Conservation (phyloP, 2,329 filamentous ascomycete genomes). For the Ceratocystis cacaofunesta region DNA sequence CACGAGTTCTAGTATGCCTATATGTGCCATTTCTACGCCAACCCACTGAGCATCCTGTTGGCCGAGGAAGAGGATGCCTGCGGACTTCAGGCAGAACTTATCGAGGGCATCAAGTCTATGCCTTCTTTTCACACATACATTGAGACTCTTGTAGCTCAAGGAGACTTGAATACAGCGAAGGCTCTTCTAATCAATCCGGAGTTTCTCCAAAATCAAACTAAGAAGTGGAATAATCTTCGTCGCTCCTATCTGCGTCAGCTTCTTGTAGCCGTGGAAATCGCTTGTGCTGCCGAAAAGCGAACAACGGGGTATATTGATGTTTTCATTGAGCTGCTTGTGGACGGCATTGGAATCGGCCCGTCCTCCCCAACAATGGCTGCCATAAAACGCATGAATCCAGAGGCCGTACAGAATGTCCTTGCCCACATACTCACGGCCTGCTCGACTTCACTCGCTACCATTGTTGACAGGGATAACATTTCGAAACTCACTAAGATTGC, state of each 20-base stretch:
- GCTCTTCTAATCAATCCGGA: constrained; percentile 5
- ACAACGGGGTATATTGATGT: constrained; percentile 10
- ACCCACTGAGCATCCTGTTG: constrained; percentile 53
- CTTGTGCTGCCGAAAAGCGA: constrained; percentile 13
- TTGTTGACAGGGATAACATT: constrained; percentile 23
- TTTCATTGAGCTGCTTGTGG: constrained; percentile 46
- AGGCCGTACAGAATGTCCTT: constrained; percentile 31
- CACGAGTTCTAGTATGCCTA: constrained; percentile 50
- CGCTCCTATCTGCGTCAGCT: constrained; percentile 6
- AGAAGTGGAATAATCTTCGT: constrained; percentile 1
- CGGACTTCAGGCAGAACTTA: constrained; percentile 41
- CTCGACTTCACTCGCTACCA: constrained; percentile 25
- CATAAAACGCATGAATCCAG: constrained; percentile 45
- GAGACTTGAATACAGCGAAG: constrained; percentile 1
- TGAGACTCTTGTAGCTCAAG: constrained; percentile 10
- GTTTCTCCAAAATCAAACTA: not conserved
- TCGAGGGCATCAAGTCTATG: constrained; percentile 52
- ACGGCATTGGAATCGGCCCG: constrained; percentile 38
- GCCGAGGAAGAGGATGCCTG: constrained; percentile 20
- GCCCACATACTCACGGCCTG: constrained; percentile 28
- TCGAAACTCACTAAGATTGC: constrained; percentile 22
- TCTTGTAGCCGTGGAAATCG: constrained; percentile 9
- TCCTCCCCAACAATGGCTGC: constrained; percentile 40
- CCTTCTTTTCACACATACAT: constrained; percentile 45
- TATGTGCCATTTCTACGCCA: constrained; percentile 76